phyloP scores from a whole-genome alignment of 1,139 yeast species.

The Waltiozyma sp. region DNA sequence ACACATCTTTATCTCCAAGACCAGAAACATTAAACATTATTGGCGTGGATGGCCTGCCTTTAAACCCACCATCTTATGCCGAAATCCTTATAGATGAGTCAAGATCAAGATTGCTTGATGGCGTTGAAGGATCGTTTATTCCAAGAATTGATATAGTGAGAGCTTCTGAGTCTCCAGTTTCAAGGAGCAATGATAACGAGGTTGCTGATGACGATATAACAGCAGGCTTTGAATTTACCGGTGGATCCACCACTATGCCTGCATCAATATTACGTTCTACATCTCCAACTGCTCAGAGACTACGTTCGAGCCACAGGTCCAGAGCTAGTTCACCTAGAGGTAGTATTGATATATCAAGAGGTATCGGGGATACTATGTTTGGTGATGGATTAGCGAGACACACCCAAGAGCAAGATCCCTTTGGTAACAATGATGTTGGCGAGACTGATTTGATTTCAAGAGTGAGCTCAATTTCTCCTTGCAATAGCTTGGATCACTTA shows the following conservation, averaged over 20 bases:
- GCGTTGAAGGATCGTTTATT: background rate
- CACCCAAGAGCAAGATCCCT: no score
- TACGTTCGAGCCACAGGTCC: constrained; percentile 11
- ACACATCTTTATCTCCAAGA: constrained; percentile 1
- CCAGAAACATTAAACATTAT: constrained; percentile 17
- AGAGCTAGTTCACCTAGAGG: constrained; percentile 10
- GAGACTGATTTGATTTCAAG: constrained; percentile 6
- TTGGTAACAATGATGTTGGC: background rate
- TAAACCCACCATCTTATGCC: constrained; percentile 26
- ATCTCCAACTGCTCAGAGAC: constrained; percentile 16
- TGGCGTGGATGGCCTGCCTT: constrained; percentile 31
- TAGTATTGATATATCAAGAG: constrained; percentile 9
- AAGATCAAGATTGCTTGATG: constrained; percentile 5
- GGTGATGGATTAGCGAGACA: constrained; percentile 1
- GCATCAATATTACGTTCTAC: constrained; percentile 22
- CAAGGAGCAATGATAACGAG: background rate
- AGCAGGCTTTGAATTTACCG: constrained; percentile 23
- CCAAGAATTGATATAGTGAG: constrained; percentile 16
- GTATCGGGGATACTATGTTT: constrained; percentile 1
- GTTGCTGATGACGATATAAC: constrained; percentile 23
- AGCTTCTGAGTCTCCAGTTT: constrained; percentile 16
- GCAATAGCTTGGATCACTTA: background rate
- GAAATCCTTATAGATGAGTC: constrained; percentile 20
- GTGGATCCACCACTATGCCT: constrained; percentile 24
- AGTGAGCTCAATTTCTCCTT: constrained; percentile 10